A percentile compares a stretch with the other conserved stretches of the same genome.
These are phyloP conservation scores for Ustilago curta DNA, from an alignment of 1,284 basidiomycete genomes.

Conservation along the genomic window DNA sequence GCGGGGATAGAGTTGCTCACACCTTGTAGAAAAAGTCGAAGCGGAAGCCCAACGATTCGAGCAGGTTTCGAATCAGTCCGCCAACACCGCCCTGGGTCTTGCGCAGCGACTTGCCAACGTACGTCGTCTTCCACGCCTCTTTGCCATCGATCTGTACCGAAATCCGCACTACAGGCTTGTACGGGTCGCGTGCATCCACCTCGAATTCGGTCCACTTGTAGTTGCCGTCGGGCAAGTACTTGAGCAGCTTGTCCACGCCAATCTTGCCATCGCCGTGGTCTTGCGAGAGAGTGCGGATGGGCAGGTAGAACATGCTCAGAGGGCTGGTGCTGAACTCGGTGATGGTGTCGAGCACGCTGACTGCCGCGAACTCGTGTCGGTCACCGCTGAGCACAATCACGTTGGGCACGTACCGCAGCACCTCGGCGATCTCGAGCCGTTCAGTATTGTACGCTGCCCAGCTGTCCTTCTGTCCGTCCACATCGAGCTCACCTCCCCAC, in stretches of 20 bases:
- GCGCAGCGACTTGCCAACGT: constrained; percentile 65
- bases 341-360: constrained; percentile 70
- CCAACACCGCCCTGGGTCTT: constrained; percentile 62
- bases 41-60: constrained; percentile 66
- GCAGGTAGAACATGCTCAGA: constrained; percentile 72
- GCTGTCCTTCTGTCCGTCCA: constrained; percentile 75
- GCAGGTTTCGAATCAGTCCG: constrained; percentile 62
- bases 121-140: constrained; percentile 73
- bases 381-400: constrained; percentile 75
- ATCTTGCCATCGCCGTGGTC: constrained; percentile 70
- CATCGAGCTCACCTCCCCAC: constrained; percentile 74
- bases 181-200: constrained; percentile 77
- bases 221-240: constrained; percentile 72
- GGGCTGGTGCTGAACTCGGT: constrained; percentile 77
- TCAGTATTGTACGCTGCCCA: constrained; percentile 80
- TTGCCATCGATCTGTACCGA: constrained; percentile 76
- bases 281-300: constrained; percentile 67
- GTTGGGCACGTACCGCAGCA: constrained; percentile 76
- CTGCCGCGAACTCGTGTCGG: constrained; percentile 82
- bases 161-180: constrained; percentile 73
- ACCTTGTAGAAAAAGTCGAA: constrained; percentile 49
- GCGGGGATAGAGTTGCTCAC: constrained; percentile 1
- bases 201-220: constrained; percentile 76
- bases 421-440: constrained; percentile 70
- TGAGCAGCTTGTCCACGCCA: constrained; percentile 76